Conservation (phyloP, 2,329 filamentous ascomycete genomes). For the Pezicula radicicola region DNA sequence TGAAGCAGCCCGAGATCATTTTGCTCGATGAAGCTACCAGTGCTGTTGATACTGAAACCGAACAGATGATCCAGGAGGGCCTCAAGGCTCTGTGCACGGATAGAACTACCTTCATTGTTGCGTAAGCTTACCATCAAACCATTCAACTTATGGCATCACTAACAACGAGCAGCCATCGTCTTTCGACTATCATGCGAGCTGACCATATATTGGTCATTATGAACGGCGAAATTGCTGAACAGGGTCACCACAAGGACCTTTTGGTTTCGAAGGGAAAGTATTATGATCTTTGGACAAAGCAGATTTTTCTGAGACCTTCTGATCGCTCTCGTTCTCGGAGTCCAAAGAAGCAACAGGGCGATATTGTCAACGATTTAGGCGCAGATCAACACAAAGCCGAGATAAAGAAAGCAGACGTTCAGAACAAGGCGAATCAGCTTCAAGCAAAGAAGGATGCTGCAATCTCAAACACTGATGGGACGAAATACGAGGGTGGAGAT, state of each 20-base stretch:
- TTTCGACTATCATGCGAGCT: constrained; percentile 52
- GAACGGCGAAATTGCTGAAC: constrained; percentile 47
- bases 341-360: constrained; percentile 19
- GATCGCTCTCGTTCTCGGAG: constrained; percentile 20
- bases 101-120: constrained; percentile 44
- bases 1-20: constrained; percentile 90
- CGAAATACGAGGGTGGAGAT: neutral
- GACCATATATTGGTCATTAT: constrained; percentile 52
- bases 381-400: constrained; percentile 12
- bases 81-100: constrained; percentile 42
- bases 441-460: constrained; percentile 13
- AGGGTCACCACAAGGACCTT: constrained; percentile 47
- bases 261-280: constrained; percentile 47
- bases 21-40: constrained; percentile 94
- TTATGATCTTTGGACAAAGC: constrained; percentile 47
- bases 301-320: constrained; percentile 30
- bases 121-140: constrained; percentile 16
- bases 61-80: constrained; percentile 79
- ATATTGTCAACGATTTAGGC: constrained; percentile 27
- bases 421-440: constrained; percentile 13
- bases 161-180: constrained; percentile 33
- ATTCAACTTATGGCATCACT: constrained; percentile 5
- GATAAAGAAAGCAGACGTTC: constrained; percentile 13
- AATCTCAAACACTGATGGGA: constrained; percentile 3
- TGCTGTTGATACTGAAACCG: constrained; percentile 89